A percentile compares a stretch with the other conserved stretches of the same genome.
Conservation (phyloP, 441 rosid genomes). For the Theobroma grandiflorum region DNA sequence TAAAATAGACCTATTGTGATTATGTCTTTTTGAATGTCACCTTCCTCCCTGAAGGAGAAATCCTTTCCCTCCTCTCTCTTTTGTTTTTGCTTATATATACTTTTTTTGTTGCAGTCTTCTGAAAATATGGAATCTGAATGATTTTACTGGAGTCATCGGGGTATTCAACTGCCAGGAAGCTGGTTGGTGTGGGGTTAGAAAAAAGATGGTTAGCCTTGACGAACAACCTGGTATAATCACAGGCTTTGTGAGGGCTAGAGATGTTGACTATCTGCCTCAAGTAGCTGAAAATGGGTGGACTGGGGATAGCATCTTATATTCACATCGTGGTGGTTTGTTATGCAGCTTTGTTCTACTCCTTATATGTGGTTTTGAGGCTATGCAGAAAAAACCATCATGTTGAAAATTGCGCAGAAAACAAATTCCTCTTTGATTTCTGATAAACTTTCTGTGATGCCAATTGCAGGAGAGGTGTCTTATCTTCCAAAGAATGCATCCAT, state of each 20-base stretch:
- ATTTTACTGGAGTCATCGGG: conserved; percentile 59
- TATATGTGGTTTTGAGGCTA: background rate
- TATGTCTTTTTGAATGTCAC: background rate
- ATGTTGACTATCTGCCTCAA: conserved; percentile 60
- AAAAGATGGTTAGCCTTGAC: conserved; percentile 65
- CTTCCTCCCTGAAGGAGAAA: background rate
- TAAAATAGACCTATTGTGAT: background rate
- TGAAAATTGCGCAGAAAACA: too few relatives aligned
- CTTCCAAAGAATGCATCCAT: conserved; percentile 57
- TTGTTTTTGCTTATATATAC: background rate
- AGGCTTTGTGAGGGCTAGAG: conserved; percentile 56
- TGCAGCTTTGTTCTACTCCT: background rate
- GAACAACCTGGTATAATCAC: conserved; percentile 60
- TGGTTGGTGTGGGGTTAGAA: conserved; percentile 69
- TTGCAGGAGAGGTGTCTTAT: conserved; percentile 65
- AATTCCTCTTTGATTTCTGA: background rate
- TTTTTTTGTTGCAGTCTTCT: conserved; percentile 50
- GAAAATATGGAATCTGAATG: conserved; percentile 81
- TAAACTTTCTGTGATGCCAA: conserved; percentile 9
- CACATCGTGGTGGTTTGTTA: conserved; percentile 60
- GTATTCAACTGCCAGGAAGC: conserved; percentile 79
- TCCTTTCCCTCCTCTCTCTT: background rate
- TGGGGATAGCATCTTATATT: conserved; percentile 59
- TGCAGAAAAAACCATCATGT: background rate
- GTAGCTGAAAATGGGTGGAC: conserved; percentile 58